phyloP scores from a whole-genome alignment of 1,284 basidiomycete species.

The Clitocybe nebularis region DNA sequence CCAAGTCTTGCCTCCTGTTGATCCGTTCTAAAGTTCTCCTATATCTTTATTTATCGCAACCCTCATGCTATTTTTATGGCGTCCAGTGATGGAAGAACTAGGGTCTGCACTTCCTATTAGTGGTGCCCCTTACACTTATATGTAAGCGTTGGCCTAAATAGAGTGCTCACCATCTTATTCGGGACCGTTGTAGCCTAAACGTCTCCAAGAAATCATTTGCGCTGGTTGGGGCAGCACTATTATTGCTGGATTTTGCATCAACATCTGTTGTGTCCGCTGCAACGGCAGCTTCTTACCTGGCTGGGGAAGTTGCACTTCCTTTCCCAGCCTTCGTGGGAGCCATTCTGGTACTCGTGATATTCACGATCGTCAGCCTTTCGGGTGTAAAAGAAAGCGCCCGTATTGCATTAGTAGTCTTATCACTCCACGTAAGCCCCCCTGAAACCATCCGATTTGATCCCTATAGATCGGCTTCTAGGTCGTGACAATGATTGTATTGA shows the following conservation, averaged over 20 bases:
- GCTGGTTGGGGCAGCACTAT: slow-evolving; percentile 54
- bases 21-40: slow-evolving; percentile 48
- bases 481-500: slow-evolving; percentile 49
- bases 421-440: slow-evolving; percentile 46
- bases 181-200: slow-evolving; percentile 54
- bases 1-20: background rate
- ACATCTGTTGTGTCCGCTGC: slow-evolving; percentile 69
- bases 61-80: slow-evolving; percentile 59
- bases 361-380: slow-evolving; percentile 51
- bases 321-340: slow-evolving; percentile 49
- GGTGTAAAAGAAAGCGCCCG: slow-evolving; percentile 62
- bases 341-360: slow-evolving; percentile 45
- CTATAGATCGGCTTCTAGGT: slow-evolving; percentile 43
- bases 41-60: slow-evolving; percentile 61
- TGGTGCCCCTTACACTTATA: slow-evolving; percentile 67
- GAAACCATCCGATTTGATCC: slow-evolving; percentile 2
- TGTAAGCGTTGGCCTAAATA: no score
- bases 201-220: slow-evolving; percentile 58
- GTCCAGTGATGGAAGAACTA: slow-evolving; percentile 68
- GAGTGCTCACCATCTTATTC: no score
- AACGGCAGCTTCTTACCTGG: slow-evolving; percentile 63
- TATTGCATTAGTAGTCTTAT: slow-evolving; percentile 51
- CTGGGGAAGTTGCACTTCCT: slow-evolving; percentile 52
- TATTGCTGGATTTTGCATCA: slow-evolving; percentile 62
- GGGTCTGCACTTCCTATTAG: slow-evolving; percentile 61